Evolutionary conservation across 768 basidiomycete species (phyloP).

Genomic region (Russula ochroleuca): DNA sequence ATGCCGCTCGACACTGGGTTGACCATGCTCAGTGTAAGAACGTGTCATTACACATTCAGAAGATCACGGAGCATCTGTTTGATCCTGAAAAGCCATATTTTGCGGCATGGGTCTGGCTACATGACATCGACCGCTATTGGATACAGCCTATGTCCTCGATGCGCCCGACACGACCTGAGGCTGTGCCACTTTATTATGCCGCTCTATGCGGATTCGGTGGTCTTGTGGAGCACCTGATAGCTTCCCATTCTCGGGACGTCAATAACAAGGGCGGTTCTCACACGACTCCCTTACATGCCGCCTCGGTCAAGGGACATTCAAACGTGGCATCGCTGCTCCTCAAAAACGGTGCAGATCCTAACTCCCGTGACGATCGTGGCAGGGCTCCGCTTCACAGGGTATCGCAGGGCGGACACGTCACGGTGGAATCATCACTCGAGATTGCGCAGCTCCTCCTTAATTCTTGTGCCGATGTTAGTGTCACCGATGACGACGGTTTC

Average conservation of each 20-base stretch:
- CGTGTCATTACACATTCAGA: neutral
- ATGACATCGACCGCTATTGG: conserved; percentile 11
- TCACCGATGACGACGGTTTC: neutral
- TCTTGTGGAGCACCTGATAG: conserved; percentile 1
- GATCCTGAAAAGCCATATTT: conserved; percentile 3
- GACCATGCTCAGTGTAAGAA: neutral
- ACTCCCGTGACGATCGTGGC: neutral
- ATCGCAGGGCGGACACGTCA: neutral
- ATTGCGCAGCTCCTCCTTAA: neutral
- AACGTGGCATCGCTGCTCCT: neutral
- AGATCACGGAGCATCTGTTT: conserved; percentile 1
- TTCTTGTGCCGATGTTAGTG: neutral
- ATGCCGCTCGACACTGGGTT: conserved; percentile 20
- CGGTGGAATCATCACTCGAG: neutral
- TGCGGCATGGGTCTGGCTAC: conserved; percentile 12
- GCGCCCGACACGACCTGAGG: neutral
- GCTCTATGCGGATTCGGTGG: conserved; percentile 7
- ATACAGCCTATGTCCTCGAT: neutral
- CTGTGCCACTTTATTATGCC: conserved; percentile 4
- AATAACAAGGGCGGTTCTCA: neutral
- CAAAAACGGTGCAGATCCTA: neutral
- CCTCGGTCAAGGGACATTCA: neutral
- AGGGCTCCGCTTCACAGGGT: neutral
- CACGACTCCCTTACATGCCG: neutral
- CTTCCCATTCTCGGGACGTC: neutral